Evolutionary conservation across 2,329 filamentous ascomycete genomes (phyloP).

Genomic region (Eutypella sp.): DNA sequence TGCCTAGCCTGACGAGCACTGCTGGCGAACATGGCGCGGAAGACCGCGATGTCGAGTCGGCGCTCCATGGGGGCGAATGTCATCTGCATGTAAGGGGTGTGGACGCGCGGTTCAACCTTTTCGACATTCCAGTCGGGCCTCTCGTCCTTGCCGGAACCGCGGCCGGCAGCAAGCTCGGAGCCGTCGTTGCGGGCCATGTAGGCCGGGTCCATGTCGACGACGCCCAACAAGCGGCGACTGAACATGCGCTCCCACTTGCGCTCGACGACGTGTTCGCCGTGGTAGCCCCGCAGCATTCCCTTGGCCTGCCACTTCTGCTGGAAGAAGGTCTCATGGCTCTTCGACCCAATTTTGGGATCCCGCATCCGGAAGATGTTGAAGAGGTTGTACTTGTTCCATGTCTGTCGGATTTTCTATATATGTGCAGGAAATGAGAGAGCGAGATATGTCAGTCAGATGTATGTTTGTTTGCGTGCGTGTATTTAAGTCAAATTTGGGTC

Average conservation of each 20-base stretch:
- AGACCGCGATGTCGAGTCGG: slow-evolving; percentile 89
- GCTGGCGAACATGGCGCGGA: slow-evolving; percentile 88
- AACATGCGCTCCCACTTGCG: slow-evolving; percentile 95
- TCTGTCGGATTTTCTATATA: slow-evolving; percentile 80
- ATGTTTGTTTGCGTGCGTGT: too few relatives aligned
- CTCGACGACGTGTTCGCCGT: slow-evolving; percentile 92
- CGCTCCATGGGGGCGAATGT: slow-evolving; percentile 87
- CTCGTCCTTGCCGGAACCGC: slow-evolving; percentile 65
- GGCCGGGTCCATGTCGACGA: slow-evolving; percentile 76
- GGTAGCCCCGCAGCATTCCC: slow-evolving; percentile 75
- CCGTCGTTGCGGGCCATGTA: slow-evolving; percentile 81
- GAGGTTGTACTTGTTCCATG: slow-evolving; percentile 96
- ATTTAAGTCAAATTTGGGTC: slow-evolving; percentile 2
- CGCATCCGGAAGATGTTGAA: slow-evolving; percentile 70
- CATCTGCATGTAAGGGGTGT: slow-evolving; percentile 94
- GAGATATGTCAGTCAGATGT: slow-evolving; percentile 1
- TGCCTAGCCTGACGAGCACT: slow-evolving; percentile 89
- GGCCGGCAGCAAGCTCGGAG: slow-evolving; percentile 73
- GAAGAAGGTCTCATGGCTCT: slow-evolving; percentile 67
- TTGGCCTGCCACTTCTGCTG: slow-evolving; percentile 98
- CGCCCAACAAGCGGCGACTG: slow-evolving; percentile 70
- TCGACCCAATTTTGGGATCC: slow-evolving; percentile 35
- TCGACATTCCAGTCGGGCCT: slow-evolving; percentile 10
- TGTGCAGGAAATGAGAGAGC: slow-evolving; percentile 1
- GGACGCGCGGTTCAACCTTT: slow-evolving; percentile 13